Evolutionary conservation across 2,329 filamentous ascomycete genomes (phyloP), one percentile per base, ranked within the genome.

Genomic region (Tricladium varicosporioides): DNA sequence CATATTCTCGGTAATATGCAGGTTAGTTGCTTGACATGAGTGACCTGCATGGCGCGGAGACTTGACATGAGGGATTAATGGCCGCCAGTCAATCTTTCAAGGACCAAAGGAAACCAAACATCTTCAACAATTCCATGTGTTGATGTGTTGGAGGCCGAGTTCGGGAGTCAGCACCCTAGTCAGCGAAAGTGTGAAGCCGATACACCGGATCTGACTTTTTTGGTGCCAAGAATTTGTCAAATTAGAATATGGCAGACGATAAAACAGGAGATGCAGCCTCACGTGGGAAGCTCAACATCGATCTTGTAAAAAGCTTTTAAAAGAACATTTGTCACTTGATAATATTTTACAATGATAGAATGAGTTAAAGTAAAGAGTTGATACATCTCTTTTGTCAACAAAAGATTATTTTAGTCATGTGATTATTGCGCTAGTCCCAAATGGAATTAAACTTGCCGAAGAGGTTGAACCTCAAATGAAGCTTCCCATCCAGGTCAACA

Each of bases 401-500:
- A 27, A 27, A 27, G n/a, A 27, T 27, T 7, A 27, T 4, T 4
- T 2, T 14, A 10, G 19, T 36, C 44, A 54, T 32, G 52, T 54
- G 44, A 16, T n/a, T 0, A 7, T 15, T 1, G 9, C 14, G 31
- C 44, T 48, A 48, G 31, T 11, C 52, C 32, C 10, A 13, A 16
- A 42, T 19, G 13, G 36, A 18, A 14, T 48, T 19, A 54, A 47
- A n/a, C 2, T 18, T 27, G 52, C 52, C 52, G 45, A 47, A 32
- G 18, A 19, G 16, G 10, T 36, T 50, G 46, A 54, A 58, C 49
- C 42, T 53, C 51, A 53, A 3, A 14, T 16, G 16, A 58, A 60
- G 60, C 59, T 60, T 59, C 62, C 59, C 54, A 54, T 27, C 61
- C 58, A 53, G 62, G 58, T 70, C 69, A 73, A 67, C 69, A 69